These are phyloP conservation scores for Haplosporangium sp. DNA, from an alignment of 371 early-diverging fungal genomes.

Conservation along the genomic window DNA sequence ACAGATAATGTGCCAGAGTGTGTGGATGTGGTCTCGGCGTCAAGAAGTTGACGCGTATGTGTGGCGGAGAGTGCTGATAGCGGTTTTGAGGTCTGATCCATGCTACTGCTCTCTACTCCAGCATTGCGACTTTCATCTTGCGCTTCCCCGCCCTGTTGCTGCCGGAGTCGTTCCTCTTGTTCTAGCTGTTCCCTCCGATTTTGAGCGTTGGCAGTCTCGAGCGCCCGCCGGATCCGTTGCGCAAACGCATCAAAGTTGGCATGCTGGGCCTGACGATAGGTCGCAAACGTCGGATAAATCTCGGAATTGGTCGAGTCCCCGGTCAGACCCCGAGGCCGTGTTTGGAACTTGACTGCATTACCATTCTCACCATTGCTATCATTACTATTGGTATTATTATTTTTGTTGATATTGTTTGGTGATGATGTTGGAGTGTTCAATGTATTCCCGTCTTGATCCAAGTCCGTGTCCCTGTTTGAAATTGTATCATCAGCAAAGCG, in stretches of 20 bases:
- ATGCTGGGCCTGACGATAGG: conserved; percentile 40
- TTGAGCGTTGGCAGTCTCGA: conserved; percentile 20
- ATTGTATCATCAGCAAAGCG: neutral
- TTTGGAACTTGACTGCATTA: conserved; percentile 14
- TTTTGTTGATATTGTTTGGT: no score
- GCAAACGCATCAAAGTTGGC: conserved; percentile 46
- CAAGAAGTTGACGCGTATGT: neutral
- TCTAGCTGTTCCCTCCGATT: neutral
- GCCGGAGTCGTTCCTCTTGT: conserved; percentile 5
- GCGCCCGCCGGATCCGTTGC: conserved; percentile 30
- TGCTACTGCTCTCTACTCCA: no score
- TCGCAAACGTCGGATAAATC: conserved; percentile 45
- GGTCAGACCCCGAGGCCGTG: conserved; percentile 6
- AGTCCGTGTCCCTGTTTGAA: neutral
- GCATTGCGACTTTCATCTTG: neutral
- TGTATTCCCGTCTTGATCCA: no score
- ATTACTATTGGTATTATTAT: no score
- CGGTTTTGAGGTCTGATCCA: neutral
- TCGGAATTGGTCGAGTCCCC: conserved; percentile 13
- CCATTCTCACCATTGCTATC: neutral
- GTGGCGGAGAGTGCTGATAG: neutral
- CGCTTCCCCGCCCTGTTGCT: conserved; percentile 1
- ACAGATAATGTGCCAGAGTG: neutral
- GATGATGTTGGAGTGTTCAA: no score
- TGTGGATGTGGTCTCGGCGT: neutral